These are phyloP conservation scores for Trifolium subterraneum DNA, from an alignment of 306 rosid genomes.

Conservation along the genomic window DNA sequence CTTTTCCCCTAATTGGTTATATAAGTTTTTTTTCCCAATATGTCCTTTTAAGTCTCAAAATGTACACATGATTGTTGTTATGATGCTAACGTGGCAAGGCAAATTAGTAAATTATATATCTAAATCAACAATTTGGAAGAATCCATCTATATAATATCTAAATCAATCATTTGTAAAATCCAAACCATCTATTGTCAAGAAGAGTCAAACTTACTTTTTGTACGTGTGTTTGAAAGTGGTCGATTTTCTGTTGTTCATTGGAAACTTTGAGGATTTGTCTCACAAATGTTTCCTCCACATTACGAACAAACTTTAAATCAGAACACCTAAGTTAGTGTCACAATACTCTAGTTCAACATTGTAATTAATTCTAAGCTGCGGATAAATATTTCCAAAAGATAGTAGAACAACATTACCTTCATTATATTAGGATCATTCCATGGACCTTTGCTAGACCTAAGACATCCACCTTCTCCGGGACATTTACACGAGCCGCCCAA, in stretches of 20 bases:
- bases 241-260: slow-evolving; percentile 54
- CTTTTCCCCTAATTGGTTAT: too few species aligned
- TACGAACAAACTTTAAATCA: slow-evolving; percentile 75
- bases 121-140: too few species aligned
- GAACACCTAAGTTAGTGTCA: slow-evolving; percentile 41
- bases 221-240: slow-evolving; percentile 49
- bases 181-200: slow-evolving; percentile 21
- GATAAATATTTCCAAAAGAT: slow-evolving; percentile 26
- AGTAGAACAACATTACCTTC: slow-evolving; percentile 59
- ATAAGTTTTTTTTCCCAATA: too few species aligned
- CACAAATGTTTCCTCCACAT: slow-evolving; percentile 67
- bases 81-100: too few species aligned
- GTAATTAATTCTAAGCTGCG: slow-evolving; percentile 24
- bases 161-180: slow-evolving; percentile 2
- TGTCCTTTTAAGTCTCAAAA: too few species aligned
- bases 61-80: too few species aligned
- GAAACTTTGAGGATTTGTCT: slow-evolving; percentile 63
- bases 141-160: neutral
- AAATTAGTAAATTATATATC: too few species aligned
- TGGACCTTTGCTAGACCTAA: slow-evolving; percentile 89
- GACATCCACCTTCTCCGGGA: slow-evolving; percentile 85
- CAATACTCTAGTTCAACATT: slow-evolving; percentile 36
- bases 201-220: slow-evolving; percentile 62
- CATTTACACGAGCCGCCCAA: slow-evolving; percentile 97
- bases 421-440: slow-evolving; percentile 91